phyloP scores from a whole-genome alignment of 1,139 yeast genomes.

The Williopsis jadinii region DNA sequence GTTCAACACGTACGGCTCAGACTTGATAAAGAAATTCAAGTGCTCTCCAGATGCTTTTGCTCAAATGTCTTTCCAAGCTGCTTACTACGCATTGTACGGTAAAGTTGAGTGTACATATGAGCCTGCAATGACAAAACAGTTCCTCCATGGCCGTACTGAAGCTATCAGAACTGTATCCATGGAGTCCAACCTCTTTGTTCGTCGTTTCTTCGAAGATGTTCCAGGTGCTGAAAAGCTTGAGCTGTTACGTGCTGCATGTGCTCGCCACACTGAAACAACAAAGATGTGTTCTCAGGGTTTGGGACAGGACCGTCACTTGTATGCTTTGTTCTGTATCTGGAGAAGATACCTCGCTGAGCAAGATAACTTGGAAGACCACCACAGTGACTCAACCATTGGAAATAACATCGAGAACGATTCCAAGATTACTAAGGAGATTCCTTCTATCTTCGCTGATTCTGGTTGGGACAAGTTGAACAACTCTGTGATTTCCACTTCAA shows the following conservation, averaged over 20 bases:
- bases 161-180: slow-evolving; percentile 80
- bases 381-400: slow-evolving; percentile 27
- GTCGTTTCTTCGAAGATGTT: slow-evolving; percentile 72
- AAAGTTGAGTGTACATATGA: slow-evolving; percentile 91
- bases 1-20: slow-evolving; percentile 69
- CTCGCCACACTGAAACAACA: slow-evolving; percentile 61
- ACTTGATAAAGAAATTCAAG: slow-evolving; percentile 75
- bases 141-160: slow-evolving; percentile 87
- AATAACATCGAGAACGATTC: slow-evolving; percentile 13
- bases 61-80: slow-evolving; percentile 92
- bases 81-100: slow-evolving; percentile 87
- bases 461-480: slow-evolving; percentile 70
- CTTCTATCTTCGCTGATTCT: slow-evolving; percentile 67
- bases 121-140: slow-evolving; percentile 91
- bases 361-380: slow-evolving; percentile 12
- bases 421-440: slow-evolving; percentile 33
- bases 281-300: slow-evolving; percentile 64
- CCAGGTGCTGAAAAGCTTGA: slow-evolving; percentile 55
- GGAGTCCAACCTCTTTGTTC: slow-evolving; percentile 75
- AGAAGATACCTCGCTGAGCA: slow-evolving; percentile 54
- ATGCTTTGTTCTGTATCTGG: slow-evolving; percentile 87
- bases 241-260: slow-evolving; percentile 60
- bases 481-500: slow-evolving; percentile 57
- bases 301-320: slow-evolving; percentile 88
- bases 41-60: slow-evolving; percentile 92